These are phyloP conservation scores for Sporothrix brunneoviolacea DNA, from an alignment of 2,329 filamentous ascomycete genomes.

Conservation along the genomic window DNA sequence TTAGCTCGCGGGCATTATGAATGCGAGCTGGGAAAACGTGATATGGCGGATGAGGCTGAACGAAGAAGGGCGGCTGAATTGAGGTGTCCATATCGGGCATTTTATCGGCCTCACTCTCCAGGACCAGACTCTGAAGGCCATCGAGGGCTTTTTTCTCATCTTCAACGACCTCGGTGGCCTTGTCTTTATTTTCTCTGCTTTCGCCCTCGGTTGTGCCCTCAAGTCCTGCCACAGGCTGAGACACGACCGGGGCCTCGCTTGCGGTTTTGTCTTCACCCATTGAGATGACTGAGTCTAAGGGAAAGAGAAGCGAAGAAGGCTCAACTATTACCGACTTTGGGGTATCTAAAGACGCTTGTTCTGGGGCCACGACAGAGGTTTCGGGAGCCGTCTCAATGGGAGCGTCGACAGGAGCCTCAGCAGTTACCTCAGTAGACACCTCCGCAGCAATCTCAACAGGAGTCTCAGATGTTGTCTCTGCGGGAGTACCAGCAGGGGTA, in stretches of 20 bases:
- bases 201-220: not conserved
- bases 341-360: too few species aligned
- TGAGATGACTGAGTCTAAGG: constrained; percentile 44
- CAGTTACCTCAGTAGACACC: not conserved
- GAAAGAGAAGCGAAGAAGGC: constrained; percentile 27
- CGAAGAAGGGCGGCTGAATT: constrained; percentile 75
- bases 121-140: constrained; percentile 21
- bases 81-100: constrained; percentile 42
- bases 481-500: constrained; percentile 14
- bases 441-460: constrained; percentile 16
- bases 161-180: constrained; percentile 6
- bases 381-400: too few species aligned
- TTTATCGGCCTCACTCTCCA: constrained; percentile 29
- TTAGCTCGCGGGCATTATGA: constrained; percentile 78
- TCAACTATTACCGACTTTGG: not conserved
- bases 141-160: constrained; percentile 22
- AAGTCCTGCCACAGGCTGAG: constrained; percentile 7
- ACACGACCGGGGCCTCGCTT: constrained; percentile 11
- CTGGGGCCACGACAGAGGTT: not conserved
- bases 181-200: not conserved
- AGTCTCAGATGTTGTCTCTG: not conserved
- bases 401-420: too few species aligned
- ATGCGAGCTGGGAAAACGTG: constrained; percentile 87
- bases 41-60: constrained; percentile 91
- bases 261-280: constrained; percentile 33